These are phyloP conservation scores for Aspergillus puulaauensis DNA, from an alignment of 2,329 filamentous ascomycete genomes.

Conservation along the genomic window DNA sequence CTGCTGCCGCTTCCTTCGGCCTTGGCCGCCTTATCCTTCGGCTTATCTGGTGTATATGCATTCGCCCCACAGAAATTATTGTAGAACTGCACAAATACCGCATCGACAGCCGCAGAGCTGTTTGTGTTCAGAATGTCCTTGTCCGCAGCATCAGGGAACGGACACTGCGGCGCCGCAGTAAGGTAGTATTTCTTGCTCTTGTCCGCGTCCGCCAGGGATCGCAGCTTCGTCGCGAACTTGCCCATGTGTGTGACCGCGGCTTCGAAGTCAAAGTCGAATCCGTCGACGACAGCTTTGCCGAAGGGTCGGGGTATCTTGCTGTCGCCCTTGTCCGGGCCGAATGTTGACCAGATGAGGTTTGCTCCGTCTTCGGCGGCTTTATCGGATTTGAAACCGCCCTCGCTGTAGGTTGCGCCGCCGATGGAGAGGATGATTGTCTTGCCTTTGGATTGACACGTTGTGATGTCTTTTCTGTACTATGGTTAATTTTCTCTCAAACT, in stretches of 20 bases:
- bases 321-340: slow-evolving; percentile 50
- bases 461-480: slow-evolving; percentile 45
- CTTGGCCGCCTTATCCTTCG: slow-evolving; percentile 20
- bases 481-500: neutral
- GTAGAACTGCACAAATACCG: slow-evolving; percentile 66
- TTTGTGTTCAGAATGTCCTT: slow-evolving; percentile 56
- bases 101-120: slow-evolving; percentile 58
- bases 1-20: neutral
- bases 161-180: slow-evolving; percentile 67
- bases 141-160: slow-evolving; percentile 62
- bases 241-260: slow-evolving; percentile 58
- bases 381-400: slow-evolving; percentile 63
- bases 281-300: slow-evolving; percentile 64
- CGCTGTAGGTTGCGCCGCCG: slow-evolving; percentile 68
- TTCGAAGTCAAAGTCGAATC: slow-evolving; percentile 78
- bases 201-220: slow-evolving; percentile 54
- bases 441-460: slow-evolving; percentile 61
- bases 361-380: slow-evolving; percentile 57
- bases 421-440: slow-evolving; percentile 74
- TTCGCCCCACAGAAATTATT: slow-evolving; percentile 66
- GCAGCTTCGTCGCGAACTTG: slow-evolving; percentile 60
- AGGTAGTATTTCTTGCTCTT: slow-evolving; percentile 57
- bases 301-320: slow-evolving; percentile 62
- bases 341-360: slow-evolving; percentile 67
- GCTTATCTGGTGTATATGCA: slow-evolving; percentile 45